Base-by-base conservation (phyloP, 1,139 yeast species). In the Spathaspora sp. region DNA sequence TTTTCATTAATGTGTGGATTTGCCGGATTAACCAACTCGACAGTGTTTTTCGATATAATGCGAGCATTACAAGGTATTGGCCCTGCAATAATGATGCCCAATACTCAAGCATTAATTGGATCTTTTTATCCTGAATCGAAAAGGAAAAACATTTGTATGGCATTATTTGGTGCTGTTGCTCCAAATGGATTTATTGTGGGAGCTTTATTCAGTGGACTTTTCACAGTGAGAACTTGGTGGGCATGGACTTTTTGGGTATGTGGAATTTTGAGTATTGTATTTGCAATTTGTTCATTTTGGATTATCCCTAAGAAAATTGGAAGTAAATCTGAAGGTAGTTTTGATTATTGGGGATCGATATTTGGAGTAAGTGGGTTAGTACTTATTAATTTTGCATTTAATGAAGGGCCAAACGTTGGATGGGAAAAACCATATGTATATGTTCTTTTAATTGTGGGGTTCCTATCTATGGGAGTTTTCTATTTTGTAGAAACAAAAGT, bases 61-160 rank as follows among this genome's bases (percentile, higher is more conserved):
- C 68, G 88, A 46, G 84, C 81, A 1, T 54, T 82, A 36, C 86
- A 81, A 56, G 89, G 89, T 2, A 65, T 80, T 7, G 86, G 86
- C 0, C 74, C 81, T 1, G 84, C 86, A 0, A 63, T 81, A 24
- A 61, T 78, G 39, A 65, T 80, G 60, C 87, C 88, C 7, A 81
- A 79, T 54, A 75, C 81, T 0, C 64, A 80, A 41, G 86, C 86
- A 0, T 60, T 82, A 13, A 60, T 81, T 23, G 85, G 83, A 3
- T 68, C 70, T 43, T 73, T 71, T 43, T 81, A 76, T 53, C 80
- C 81, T 0, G 65, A 65, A 11, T 76, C 82, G 0, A 50, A 54
- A 13, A 64, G 66, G 43, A 71, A 74, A 48, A 64, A 72, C 45
- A 50, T 76, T 40, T 71, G 63, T 8, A 73, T 81, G 68, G 72